A percentile compares a stretch with the other conserved stretches of the same genome.
Evolutionary conservation across 1,284 basidiomycete species (phyloP).

Genomic region (Melampsora larici-populina): DNA sequence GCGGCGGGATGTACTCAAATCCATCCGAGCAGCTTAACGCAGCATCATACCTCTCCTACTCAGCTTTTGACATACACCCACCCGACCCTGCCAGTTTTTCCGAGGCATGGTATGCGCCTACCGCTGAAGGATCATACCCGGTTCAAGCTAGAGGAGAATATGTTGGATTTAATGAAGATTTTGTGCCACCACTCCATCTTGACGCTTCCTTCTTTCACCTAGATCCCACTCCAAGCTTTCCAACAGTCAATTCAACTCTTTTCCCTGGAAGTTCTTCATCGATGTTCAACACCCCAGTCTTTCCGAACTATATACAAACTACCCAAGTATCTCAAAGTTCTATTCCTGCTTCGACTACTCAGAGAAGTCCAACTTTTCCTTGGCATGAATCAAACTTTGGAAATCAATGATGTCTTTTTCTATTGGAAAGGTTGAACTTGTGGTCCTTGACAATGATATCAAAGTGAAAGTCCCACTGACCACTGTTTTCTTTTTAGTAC

Average conservation of each 20-base stretch:
- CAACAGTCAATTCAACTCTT: background rate
- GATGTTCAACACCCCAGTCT: background rate
- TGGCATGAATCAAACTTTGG: no score
- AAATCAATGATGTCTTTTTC: no score
- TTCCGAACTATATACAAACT: background rate
- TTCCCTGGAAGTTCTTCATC: background rate
- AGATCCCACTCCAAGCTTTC: background rate
- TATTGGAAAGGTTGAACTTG: no score
- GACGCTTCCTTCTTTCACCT: conserved; percentile 5
- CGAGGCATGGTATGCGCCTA: background rate
- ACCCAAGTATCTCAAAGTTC: background rate
- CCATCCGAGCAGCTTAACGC: background rate
- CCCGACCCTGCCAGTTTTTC: background rate
- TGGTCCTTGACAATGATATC: no score
- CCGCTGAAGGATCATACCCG: background rate
- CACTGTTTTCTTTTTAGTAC: no score
- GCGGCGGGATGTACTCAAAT: no score
- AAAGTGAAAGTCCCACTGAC: no score
- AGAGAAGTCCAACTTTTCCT: background rate
- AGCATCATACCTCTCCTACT: background rate
- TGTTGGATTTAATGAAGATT: background rate
- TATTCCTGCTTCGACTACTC: background rate
- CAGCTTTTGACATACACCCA: background rate
- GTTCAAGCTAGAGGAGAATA: background rate
- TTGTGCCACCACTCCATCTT: background rate